Evolutionary conservation across 2,329 filamentous ascomycete genomes (phyloP), one percentile per base, ranked within the genome.

Genomic region (Colletotrichum agaves): DNA sequence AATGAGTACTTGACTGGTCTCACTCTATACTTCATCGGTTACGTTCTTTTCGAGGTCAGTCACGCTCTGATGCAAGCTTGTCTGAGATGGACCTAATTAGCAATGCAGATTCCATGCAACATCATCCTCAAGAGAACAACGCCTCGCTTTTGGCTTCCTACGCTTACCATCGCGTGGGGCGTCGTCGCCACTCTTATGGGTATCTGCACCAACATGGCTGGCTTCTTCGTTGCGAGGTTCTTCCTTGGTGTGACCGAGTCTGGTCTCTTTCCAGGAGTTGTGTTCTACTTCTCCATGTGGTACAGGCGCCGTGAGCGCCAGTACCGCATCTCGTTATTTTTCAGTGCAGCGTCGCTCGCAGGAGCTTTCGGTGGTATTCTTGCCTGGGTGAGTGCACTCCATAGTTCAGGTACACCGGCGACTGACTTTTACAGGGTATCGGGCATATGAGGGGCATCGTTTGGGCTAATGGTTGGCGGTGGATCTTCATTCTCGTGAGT

Each of bases 1-100:
- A 85, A 90, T 50, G 83, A 91, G 71, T 92, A 92, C 64, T 80
- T 91, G 1, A 89, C 86, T 0, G 88, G 88, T 1, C 74, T 92
- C 44, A 91, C 89, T 0, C 75, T 92, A 0, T 92, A 91, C 75
- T 92, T 92, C 73, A 78, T 88, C 44, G 85, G 85, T 47, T 88
- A 88, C 66, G 85, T 87, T 1, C 72, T 87, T 11, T 88, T 88
- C 46, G 86, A 88, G 72, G 83, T 84, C 49, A 47, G 74, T 41
- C 2, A 5, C 4, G 1, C 7, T 13, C 1, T 3, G 6, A 3
- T 17, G 2, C 3, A 41, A 31, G 5, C 12, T 15, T 2, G 0
- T 12, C 27, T 17, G 31, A 35, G 5, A 33, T 52, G 15, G 13
- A 5, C 3, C 49, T 53, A 15, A 50, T 23, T 1, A n/a, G 21